phyloP scores from a whole-genome alignment of 1,139 yeast genomes.

The Taiozyma onychis region DNA sequence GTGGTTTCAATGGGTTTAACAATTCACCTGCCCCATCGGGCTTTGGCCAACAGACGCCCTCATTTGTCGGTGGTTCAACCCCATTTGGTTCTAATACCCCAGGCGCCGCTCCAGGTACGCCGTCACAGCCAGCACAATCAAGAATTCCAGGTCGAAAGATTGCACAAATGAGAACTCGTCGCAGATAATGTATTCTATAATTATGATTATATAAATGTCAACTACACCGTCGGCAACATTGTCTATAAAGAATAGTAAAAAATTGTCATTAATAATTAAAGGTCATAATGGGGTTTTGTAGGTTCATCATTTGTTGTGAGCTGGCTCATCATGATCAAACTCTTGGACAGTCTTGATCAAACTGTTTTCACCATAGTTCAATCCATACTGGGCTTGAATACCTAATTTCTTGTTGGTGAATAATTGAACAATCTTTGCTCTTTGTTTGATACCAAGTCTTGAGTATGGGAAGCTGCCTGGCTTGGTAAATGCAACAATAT shows the following conservation, averaged over 20 bases:
- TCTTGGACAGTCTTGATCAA: conserved; percentile 51
- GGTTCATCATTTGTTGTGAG: neutral
- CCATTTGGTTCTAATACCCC: conserved; percentile 16
- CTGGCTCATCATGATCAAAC: conserved; percentile 29
- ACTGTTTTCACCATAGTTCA: conserved; percentile 63
- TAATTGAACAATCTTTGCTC: conserved; percentile 55
- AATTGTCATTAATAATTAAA: neutral
- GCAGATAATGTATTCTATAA: conserved; percentile 6
- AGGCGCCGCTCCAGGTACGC: conserved; percentile 12
- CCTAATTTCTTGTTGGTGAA: conserved; percentile 46
- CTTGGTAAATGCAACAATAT: conserved; percentile 75
- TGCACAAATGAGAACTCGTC: conserved; percentile 24
- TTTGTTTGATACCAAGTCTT: conserved; percentile 67
- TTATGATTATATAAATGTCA: neutral
- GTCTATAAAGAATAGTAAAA: neutral
- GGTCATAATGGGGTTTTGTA: neutral
- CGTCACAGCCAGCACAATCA: conserved; percentile 15
- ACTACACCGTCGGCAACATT: neutral
- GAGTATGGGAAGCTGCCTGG: conserved; percentile 63
- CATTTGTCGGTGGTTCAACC: conserved; percentile 5
- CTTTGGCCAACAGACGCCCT: conserved; percentile 16
- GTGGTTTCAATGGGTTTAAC: conserved; percentile 7
- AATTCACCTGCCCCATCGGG: conserved; percentile 15
- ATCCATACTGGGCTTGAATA: conserved; percentile 36
- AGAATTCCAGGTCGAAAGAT: conserved; percentile 21